phyloP scores from a whole-genome alignment of 1,284 basidiomycete genomes.

The Salmacisia buchloeana region DNA sequence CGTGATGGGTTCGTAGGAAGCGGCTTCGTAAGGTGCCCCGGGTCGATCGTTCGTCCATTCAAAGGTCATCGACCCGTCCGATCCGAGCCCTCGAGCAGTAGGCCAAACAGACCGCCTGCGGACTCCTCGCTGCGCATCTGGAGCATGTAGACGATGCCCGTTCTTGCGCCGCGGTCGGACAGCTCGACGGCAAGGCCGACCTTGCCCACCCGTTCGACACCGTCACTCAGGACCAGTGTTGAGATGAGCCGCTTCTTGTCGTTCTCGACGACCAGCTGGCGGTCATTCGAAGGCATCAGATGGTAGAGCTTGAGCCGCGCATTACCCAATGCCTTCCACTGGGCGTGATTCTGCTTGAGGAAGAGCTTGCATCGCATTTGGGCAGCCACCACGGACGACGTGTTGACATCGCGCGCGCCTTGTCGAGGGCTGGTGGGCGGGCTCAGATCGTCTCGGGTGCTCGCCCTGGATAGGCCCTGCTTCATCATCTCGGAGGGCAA shows the following conservation, averaged over 20 bases:
- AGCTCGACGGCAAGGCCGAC: conserved; percentile 95
- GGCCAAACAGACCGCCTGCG: conserved; percentile 77
- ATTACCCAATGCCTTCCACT: conserved; percentile 91
- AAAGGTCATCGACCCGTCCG: conserved; percentile 52
- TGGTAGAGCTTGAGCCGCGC: conserved; percentile 80
- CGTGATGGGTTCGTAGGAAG: not conserved
- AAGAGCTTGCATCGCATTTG: conserved; percentile 99
- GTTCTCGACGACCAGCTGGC: conserved; percentile 91
- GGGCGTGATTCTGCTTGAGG: conserved; percentile 84
- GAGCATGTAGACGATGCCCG: conserved; percentile 98
- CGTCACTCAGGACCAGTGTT: conserved; percentile 89
- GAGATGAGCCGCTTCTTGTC: conserved; percentile 75
- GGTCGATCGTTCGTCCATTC: too few species aligned
- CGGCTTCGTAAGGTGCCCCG: too few species aligned
- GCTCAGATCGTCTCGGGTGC: not conserved
- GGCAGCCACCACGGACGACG: conserved; percentile 60
- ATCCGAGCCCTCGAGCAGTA: conserved; percentile 80
- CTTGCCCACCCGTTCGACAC: conserved; percentile 93
- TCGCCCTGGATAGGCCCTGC: conserved; percentile 19
- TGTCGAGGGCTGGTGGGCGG: conserved; percentile 2
- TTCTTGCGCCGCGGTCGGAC: conserved; percentile 78
- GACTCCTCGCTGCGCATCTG: conserved; percentile 68
- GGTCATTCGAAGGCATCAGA: conserved; percentile 60
- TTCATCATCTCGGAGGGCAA: conserved; percentile 41
- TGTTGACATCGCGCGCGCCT: not conserved